Base-by-base conservation (phyloP, 768 basidiomycete genomes). In the Rhodotorula diobovata region DNA sequence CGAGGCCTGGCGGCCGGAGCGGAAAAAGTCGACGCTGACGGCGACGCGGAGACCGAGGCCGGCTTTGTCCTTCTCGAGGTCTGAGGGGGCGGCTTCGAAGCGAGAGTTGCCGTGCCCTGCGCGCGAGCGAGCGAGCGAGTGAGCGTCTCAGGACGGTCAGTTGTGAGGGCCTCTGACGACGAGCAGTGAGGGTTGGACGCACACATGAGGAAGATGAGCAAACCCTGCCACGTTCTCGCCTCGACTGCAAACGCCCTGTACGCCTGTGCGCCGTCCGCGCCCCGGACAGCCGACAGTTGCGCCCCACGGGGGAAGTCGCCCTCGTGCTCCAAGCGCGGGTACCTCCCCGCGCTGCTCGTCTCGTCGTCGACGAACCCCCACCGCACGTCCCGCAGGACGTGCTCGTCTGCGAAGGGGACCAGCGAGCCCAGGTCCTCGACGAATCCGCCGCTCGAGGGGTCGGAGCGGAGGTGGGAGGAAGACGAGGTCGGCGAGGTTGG, bases 121-220 rank as follows among this genome's bases (percentile, higher is more conserved):
- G 28, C n/a, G n/a, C n/a, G n/a, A n/a, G n/a, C 7, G 18, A 18
- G 16, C 21, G 15, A 1, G 2, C 2, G 7, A 8, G 34, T 51
- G 25, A 61, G 60, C 15, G n/a, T 8, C 4, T 23, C 8, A 43
- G 41, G 14, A 3, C 46, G 20, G 46, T 23, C 45, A 12, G 4
- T 48, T 9, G 8, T 25, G 18, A 21, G 1, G 2, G 20, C 9
- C n/a, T 18, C 0, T 8, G 18, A 32, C 30, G 45, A 11, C 32
- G 34, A 34, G 6, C 11, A 8, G 15, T 28, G 15, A 14, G 28
- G 9, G 14, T 0, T 45, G 9, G 25, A 63, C 72, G 56, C 28
- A 73, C 73, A 74, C 46, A 65, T 71, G 8, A 74, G 56, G 51
- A 54, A 74, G 23, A 66, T 58, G 28, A 74, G 57, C 41, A 74